These are phyloP conservation scores for Carex cristatella DNA, from an alignment of 176 grass and related monocot species.

Conservation along the genomic window DNA sequence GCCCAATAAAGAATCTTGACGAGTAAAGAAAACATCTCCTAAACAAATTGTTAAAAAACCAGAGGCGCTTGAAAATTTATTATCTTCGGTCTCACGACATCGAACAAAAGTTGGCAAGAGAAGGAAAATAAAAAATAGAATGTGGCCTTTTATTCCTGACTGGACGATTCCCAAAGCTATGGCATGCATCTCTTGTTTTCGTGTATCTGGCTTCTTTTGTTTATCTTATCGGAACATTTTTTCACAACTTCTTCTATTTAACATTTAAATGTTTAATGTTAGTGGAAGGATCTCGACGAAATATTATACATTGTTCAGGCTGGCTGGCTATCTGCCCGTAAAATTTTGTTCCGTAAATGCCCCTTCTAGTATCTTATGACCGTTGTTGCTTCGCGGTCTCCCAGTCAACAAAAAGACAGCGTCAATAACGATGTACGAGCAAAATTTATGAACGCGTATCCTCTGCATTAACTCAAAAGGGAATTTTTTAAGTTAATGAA, in stretches of 20 bases:
- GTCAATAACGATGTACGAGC: background rate
- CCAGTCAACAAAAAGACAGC: background rate
- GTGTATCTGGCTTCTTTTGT: background rate
- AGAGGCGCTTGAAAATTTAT: background rate
- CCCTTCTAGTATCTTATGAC: slow-evolving; percentile 7
- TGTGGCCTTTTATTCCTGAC: background rate
- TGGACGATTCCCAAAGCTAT: background rate
- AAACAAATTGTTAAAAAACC: background rate
- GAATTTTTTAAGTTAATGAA: no score
- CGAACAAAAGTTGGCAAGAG: background rate
- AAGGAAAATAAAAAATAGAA: background rate
- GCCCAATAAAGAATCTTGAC: background rate
- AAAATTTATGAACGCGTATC: background rate
- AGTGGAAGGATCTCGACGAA: background rate
- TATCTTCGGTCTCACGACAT: background rate
- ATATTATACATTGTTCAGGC: background rate
- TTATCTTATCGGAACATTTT: background rate
- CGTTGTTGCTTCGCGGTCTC: background rate
- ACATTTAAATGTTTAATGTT: background rate
- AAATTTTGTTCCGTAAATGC: slow-evolving; percentile 2
- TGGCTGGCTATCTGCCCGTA: no score
- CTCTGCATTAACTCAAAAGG: no score
- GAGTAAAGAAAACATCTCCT: background rate
- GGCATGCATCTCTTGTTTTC: background rate
- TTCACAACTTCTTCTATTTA: background rate